Evolutionary conservation across 2,329 filamentous ascomycete species (phyloP).

Genomic region (Ophiostoma quercus): DNA sequence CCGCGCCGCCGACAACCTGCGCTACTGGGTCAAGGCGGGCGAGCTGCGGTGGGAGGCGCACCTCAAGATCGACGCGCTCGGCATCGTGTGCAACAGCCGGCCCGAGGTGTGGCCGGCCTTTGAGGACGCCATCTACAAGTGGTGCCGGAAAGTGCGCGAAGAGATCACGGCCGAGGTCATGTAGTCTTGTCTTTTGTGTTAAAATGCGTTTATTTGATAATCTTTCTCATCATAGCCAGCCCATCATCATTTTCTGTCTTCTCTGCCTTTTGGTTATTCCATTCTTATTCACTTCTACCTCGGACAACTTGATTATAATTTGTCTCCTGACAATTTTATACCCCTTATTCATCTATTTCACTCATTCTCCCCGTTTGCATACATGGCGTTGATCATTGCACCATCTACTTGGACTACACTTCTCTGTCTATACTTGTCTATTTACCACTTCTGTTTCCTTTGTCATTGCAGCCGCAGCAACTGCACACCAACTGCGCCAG

Average conservation of each 20-base stretch:
- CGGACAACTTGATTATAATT: not conserved
- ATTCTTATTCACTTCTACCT: not conserved
- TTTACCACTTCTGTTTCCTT: not conserved
- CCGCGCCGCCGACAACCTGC: constrained; percentile 84
- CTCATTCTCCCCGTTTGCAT: not conserved
- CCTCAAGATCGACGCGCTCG: constrained; percentile 77
- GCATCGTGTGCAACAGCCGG: constrained; percentile 70
- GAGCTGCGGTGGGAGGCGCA: constrained; percentile 89
- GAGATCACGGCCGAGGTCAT: constrained; percentile 67
- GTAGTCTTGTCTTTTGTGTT: constrained; percentile 16
- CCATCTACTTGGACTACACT: not conserved
- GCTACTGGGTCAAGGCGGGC: constrained; percentile 94
- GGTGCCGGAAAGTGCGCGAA: constrained; percentile 75
- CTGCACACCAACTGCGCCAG: constrained; percentile 14
- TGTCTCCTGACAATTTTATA: constrained; percentile 11
- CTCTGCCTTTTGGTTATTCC: not conserved
- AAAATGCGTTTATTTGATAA: not conserved
- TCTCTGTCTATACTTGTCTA: constrained; percentile 10
- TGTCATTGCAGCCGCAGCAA: constrained; percentile 12
- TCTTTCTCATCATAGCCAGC: not conserved
- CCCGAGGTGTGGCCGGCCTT: constrained; percentile 72
- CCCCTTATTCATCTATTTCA: not conserved
- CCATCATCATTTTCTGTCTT: not conserved
- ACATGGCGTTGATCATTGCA: not conserved
- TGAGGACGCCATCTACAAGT: constrained; percentile 74